Evolutionary conservation across 352 stramenopile genomes (phyloP).

Genomic region (Pythium apleroticum): DNA sequence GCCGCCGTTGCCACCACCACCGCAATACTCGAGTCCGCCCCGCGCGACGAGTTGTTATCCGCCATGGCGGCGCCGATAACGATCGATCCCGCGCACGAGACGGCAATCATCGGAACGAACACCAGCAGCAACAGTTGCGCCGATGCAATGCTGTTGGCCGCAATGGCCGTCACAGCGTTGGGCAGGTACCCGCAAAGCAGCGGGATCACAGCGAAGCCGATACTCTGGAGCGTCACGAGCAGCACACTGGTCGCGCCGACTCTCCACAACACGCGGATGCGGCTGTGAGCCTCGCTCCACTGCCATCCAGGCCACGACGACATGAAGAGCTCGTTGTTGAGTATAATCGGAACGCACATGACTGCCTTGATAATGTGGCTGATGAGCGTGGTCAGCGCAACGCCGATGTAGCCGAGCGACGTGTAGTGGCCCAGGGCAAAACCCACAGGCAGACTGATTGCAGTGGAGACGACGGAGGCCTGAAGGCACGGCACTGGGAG

Average conservation of each 20-base stretch:
- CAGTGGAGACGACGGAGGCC: constrained; percentile 25
- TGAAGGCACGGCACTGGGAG: constrained; percentile 33
- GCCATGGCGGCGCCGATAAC: constrained; percentile 55
- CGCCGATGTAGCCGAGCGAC: constrained; percentile 35
- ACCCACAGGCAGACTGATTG: constrained; percentile 22
- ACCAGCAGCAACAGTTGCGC: constrained; percentile 35
- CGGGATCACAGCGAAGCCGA: constrained; percentile 43
- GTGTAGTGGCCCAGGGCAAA: constrained; percentile 44
- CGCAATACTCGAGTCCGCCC: constrained; percentile 25
- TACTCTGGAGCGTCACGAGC: constrained; percentile 48
- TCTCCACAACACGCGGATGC: constrained; percentile 6
- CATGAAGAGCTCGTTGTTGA: constrained; percentile 31
- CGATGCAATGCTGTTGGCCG: constrained; percentile 51
- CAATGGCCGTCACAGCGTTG: constrained; percentile 48
- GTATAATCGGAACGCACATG: constrained; percentile 31
- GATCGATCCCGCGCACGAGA: constrained; percentile 47
- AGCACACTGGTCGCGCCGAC: constrained; percentile 42
- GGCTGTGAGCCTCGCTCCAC: constrained; percentile 13
- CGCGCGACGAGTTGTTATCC: constrained; percentile 41
- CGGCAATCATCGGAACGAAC: constrained; percentile 50
- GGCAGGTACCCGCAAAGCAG: constrained; percentile 49
- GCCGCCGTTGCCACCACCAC: constrained; percentile 12
- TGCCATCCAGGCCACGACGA: constrained; percentile 32
- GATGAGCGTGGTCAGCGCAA: constrained; percentile 31
- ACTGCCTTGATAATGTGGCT: constrained; percentile 32